Base-by-base conservation (phyloP, 495 filamentous ascomycete species). In the Aspergillus campestris region DNA sequence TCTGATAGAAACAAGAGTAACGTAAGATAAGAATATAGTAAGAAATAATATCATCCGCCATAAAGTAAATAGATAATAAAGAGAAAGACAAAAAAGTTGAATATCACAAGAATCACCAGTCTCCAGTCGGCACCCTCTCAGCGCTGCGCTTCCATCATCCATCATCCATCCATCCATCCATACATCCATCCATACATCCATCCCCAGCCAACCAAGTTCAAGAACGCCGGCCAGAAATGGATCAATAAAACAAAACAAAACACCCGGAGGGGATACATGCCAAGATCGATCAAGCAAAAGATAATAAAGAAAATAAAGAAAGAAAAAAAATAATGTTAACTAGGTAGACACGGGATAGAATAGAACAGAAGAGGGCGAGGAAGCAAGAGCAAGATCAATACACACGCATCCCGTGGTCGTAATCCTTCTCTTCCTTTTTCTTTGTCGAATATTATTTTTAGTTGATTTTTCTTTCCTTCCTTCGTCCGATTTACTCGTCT, bases 401-500 rank as follows among this genome's bases (percentile, higher is more conserved):
- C 18, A 24, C 18, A 24, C 18, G 18, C 18, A 24, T 24, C 18
- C 18, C 2, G 18, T 24, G 18, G 18, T 24, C 18, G 18, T 24
- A 24, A 2, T 4, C 18, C 18, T 24, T 24, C 2, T 24, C 18
- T 24, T 24, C 18, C n/a, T n/a, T 24, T 4, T 24, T 24, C 18
- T 24, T 24, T 24, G 32, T 34, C 32, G 12, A 34, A 2, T 34
- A 5, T 24, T 1, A 24, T 24, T 24, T 1, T 24, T 24, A 24
- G 18, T 24, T 24, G 4, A 24, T 24, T 24, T 24, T 24, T 4
- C 18, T 24, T 24, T 24, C 18, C 18, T 24, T 24, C 18, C 18
- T 24, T 24, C 18, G 18, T 24, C 18, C 18, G 1, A 4, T 24
- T 70, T 50, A 70, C 38, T 70, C 63, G 10, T 67, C 63, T 27